Evolutionary conservation across 805 yeast genomes (phyloP), one percentile per base, ranked within the genome.

Genomic region (Cyberlindnera suaveolens): DNA sequence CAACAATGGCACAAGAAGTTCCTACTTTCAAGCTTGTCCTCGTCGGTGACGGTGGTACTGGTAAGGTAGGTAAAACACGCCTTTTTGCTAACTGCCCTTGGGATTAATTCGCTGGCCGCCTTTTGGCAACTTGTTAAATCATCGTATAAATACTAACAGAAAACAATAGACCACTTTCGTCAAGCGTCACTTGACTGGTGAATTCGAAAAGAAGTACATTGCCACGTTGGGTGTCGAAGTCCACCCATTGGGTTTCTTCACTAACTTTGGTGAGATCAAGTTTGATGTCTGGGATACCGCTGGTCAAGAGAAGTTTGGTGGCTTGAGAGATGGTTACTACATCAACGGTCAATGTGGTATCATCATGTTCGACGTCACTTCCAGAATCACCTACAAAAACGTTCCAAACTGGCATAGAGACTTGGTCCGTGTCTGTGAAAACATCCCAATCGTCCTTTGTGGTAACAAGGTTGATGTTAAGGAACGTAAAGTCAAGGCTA

Each of bases 381-480:
- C 98, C 42, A 90, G 99, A 79, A 91, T 93, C 75, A 93, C 99
- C 58, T 93, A 93, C 78, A 93, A 93, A 79, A 93, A 93, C 73
- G 99, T 93, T 68, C 99, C 99, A 70, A 95, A 93, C 86, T 93
- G 99, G 99, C 97, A 95, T 84, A 85, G 99, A 77, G 99, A 93
- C 73, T 80, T 93, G 67, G 97, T 93, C 53, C 88, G 99, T 76
- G 99, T 93, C 53, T 93, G 99, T 77, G 99, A 93, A 77, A 93
- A 91, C 82, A 93, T 93, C 61, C 99, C 99, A 62, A 93, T 93
- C 63, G 99, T 93, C 49, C 78, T 93, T 57, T 88, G 96, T 77
- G 99, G 99, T 75, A 93, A 93, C 85, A 93, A 93, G 77, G 99
- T 93, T 61, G 99, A 93, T 70, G 99, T 93, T 58, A 93, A 93